Conservation (phyloP, 257 asterid species). For the Parsonsia alboflavescens region DNA sequence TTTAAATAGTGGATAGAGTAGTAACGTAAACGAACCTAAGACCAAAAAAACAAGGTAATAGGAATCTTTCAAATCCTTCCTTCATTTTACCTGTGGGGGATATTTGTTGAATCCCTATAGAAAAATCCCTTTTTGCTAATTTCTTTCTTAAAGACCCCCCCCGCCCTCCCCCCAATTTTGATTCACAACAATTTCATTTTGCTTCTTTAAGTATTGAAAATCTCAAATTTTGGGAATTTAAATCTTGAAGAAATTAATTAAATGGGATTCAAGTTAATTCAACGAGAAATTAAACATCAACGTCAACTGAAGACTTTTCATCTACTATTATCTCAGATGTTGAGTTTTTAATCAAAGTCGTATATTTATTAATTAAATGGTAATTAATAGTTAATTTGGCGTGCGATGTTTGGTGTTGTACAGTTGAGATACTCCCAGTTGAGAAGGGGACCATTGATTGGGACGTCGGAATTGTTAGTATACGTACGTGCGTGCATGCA, state of each 20-base stretch:
- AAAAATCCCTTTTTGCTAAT: neutral
- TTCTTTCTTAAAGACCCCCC: neutral
- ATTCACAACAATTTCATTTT: too few relatives aligned
- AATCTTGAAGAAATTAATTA: neutral
- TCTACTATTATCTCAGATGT: neutral
- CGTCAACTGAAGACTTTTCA: slow-evolving; percentile 15
- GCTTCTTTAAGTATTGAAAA: too few relatives aligned
- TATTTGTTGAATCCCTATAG: neutral
- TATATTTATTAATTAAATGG: slow-evolving; percentile 22
- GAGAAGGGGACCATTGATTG: slow-evolving; percentile 26
- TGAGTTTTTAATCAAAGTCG: slow-evolving; percentile 20
- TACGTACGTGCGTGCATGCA: slow-evolving; percentile 23
- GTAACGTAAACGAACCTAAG: neutral
- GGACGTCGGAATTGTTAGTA: slow-evolving; percentile 17
- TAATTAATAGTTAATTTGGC: slow-evolving; percentile 25
- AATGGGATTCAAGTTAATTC: neutral
- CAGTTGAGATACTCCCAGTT: slow-evolving; percentile 29
- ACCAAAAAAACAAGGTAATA: neutral
- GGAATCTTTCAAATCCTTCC: neutral
- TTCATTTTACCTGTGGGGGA: neutral
- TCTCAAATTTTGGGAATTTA: neutral
- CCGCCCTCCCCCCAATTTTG: too few relatives aligned
- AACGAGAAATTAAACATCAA: neutral
- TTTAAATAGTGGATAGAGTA: too few relatives aligned
- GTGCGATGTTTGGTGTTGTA: slow-evolving; percentile 31